A percentile compares a stretch with the other conserved stretches of the same genome.
These are phyloP conservation scores for Fusarium solani-melongenae DNA, from an alignment of 2,329 filamentous ascomycete species.

Conservation along the genomic window DNA sequence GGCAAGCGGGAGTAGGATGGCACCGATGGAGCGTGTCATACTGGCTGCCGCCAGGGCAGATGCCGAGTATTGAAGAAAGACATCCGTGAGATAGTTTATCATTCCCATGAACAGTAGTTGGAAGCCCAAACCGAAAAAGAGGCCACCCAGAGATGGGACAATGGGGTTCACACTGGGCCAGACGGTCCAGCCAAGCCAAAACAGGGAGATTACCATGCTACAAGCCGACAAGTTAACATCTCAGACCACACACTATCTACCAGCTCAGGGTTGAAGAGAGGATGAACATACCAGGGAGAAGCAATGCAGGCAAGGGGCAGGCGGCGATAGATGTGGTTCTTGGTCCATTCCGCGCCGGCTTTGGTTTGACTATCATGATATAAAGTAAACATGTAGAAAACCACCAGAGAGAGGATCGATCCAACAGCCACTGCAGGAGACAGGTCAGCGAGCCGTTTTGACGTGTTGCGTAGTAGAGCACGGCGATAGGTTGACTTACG, in stretches of 20 bases:
- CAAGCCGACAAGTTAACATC: constrained; percentile 36
- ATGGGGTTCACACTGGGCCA: constrained; percentile 46
- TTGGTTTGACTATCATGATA: constrained; percentile 41
- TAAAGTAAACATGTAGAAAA: constrained; percentile 43
- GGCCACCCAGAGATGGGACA: constrained; percentile 53
- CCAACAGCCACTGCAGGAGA: constrained; percentile 39
- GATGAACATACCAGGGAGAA: constrained; percentile 66
- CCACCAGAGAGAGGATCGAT: constrained; percentile 32
- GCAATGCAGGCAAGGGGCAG: constrained; percentile 64
- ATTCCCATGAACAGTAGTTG: constrained; percentile 51
- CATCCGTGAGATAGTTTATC: constrained; percentile 50
- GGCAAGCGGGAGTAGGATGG: constrained; percentile 48
- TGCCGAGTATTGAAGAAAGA: constrained; percentile 47
- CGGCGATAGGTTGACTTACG: constrained; percentile 51
- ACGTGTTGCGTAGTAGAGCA: background rate
- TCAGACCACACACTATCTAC: background rate
- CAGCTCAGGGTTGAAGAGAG: constrained; percentile 17
- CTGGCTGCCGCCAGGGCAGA: constrained; percentile 50
- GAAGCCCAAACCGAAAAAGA: constrained; percentile 56
- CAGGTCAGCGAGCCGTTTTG: background rate
- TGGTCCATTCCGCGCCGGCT: constrained; percentile 46
- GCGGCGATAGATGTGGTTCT: constrained; percentile 49
- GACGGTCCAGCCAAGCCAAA: constrained; percentile 71
- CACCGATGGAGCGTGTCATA: constrained; percentile 48
- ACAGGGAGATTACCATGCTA: constrained; percentile 65